Evolutionary conservation across 2,329 filamentous ascomycete species (phyloP).

Genomic region (Sporothrix humicola): DNA sequence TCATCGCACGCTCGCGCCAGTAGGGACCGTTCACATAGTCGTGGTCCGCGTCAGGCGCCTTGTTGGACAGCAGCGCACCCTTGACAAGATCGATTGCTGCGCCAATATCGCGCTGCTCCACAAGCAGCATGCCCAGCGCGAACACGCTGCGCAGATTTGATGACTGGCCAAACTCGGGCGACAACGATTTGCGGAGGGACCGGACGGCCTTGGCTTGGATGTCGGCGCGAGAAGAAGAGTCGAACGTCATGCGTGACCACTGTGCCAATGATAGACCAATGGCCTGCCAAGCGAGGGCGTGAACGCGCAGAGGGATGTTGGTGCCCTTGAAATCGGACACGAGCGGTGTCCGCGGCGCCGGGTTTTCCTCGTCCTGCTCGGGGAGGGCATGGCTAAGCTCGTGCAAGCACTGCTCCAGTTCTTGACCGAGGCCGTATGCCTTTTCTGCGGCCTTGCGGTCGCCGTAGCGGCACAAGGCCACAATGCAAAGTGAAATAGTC

Average conservation of each 20-base stretch:
- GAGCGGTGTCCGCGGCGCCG: slow-evolving; percentile 32
- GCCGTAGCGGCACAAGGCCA: slow-evolving; percentile 82
- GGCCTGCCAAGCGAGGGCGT: slow-evolving; percentile 78
- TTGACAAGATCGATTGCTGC: slow-evolving; percentile 84
- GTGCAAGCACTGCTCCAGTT: slow-evolving; percentile 76
- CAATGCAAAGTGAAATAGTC: slow-evolving; percentile 80
- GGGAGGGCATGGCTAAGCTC: slow-evolving; percentile 54
- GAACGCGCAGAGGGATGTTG: slow-evolving; percentile 60
- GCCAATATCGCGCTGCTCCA: slow-evolving; percentile 81
- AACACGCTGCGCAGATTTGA: slow-evolving; percentile 79
- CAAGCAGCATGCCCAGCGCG: slow-evolving; percentile 80
- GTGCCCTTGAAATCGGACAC: slow-evolving; percentile 37
- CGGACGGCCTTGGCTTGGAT: slow-evolving; percentile 79
- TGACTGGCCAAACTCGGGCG: slow-evolving; percentile 67
- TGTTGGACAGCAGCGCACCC: slow-evolving; percentile 69
- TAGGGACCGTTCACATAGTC: slow-evolving; percentile 55
- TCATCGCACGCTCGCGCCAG: slow-evolving; percentile 68
- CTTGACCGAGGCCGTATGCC: slow-evolving; percentile 70
- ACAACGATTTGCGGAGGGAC: slow-evolving; percentile 74
- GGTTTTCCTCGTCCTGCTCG: slow-evolving; percentile 36
- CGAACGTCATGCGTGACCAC: slow-evolving; percentile 82
- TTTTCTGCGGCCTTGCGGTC: slow-evolving; percentile 76
- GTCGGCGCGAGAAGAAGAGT: slow-evolving; percentile 71
- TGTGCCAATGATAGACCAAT: slow-evolving; percentile 85
- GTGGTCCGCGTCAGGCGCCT: slow-evolving; percentile 53